Evolutionary conservation across 2,329 filamentous ascomycete genomes (phyloP).

Genomic region (Aspergillus nomiae): DNA sequence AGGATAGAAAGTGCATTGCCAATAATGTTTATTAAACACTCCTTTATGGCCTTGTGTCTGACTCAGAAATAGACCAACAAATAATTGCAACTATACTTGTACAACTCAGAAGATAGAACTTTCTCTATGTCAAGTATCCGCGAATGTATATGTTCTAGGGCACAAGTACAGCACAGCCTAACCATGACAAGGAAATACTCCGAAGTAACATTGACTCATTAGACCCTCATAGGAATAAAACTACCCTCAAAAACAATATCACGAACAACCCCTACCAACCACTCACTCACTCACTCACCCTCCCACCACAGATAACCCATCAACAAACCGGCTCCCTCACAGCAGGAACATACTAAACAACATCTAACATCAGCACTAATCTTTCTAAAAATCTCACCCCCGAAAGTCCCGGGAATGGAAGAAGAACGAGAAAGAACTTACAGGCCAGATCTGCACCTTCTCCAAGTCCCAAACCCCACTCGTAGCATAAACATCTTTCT

Average conservation of each 20-base stretch:
- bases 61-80: background rate
- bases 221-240: too few species aligned
- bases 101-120: background rate
- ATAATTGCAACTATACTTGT: background rate
- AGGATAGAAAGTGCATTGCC: too few species aligned
- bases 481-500: slow-evolving; percentile 20
- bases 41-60: too few species aligned
- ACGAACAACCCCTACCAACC: too few species aligned
- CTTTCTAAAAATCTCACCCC: background rate
- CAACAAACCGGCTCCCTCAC: background rate
- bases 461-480: slow-evolving; percentile 25
- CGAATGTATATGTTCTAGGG: too few species aligned
- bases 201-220: too few species aligned
- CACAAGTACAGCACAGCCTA: too few species aligned
- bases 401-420: background rate
- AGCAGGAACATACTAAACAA: background rate
- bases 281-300: too few species aligned
- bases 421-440: background rate
- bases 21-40: too few species aligned
- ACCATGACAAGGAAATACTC: too few species aligned
- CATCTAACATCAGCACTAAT: background rate
- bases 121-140: background rate
- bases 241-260: too few species aligned
- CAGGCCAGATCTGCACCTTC: slow-evolving; percentile 19
- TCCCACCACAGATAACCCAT: background rate